phyloP scores from a whole-genome alignment of 2,329 filamentous ascomycete genomes.

The Colletotrichum endophyticum region DNA sequence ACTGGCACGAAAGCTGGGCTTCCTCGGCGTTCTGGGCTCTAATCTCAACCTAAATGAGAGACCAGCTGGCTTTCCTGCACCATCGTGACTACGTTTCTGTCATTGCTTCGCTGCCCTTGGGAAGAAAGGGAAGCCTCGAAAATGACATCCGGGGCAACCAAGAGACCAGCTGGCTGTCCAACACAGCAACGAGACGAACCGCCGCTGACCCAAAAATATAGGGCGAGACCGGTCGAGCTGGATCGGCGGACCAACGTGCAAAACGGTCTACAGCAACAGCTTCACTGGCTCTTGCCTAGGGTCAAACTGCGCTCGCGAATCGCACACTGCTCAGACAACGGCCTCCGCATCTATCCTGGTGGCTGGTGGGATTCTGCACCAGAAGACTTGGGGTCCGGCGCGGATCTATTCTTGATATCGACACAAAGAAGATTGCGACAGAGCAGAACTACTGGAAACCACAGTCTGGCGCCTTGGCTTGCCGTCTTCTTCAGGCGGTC shows the following conservation, averaged over 20 bases:
- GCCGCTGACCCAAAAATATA: not conserved
- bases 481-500: not conserved
- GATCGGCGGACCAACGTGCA: not conserved
- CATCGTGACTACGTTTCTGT: not conserved
- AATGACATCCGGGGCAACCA: not conserved
- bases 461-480: not conserved
- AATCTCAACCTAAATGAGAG: conserved; percentile 17
- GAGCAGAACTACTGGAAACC: not conserved
- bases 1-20: conserved; percentile 7
- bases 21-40: conserved; percentile 21
- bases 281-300: not conserved
- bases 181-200: not conserved
- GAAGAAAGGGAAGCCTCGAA: not conserved
- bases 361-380: not conserved
- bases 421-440: not conserved
- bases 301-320: not conserved
- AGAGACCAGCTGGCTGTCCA: not conserved
- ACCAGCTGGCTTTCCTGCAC: not conserved
- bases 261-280: not conserved
- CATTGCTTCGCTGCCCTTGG: not conserved
- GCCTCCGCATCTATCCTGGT: not conserved
- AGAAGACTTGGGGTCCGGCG: not conserved
- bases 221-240: not conserved
- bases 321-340: not conserved
- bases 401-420: not conserved